Evolutionary conservation across 2,329 filamentous ascomycete genomes (phyloP).

Genomic region (Pseudocercospora crystallina): DNA sequence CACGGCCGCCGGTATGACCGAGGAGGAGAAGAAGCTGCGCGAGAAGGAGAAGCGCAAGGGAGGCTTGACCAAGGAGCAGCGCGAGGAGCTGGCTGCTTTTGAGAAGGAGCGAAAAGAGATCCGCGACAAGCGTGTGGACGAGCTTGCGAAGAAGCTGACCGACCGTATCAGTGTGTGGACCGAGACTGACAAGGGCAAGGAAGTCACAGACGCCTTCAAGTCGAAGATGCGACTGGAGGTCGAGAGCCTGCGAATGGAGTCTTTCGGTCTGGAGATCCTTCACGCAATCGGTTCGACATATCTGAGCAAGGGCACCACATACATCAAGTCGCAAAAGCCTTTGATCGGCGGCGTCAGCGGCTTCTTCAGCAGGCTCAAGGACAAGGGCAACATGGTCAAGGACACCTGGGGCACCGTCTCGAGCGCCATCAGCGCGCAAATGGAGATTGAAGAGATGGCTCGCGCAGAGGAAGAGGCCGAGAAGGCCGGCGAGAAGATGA

Average conservation of each 20-base stretch:
- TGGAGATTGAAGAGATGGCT: slow-evolving; percentile 99
- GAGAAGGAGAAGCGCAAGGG: slow-evolving; percentile 89
- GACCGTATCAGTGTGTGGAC: slow-evolving; percentile 94
- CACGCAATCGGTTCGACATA: slow-evolving; percentile 94
- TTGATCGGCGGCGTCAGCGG: slow-evolving; percentile 78
- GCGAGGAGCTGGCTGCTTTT: slow-evolving; percentile 84
- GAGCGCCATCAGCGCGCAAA: slow-evolving; percentile 92
- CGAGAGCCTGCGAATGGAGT: slow-evolving; percentile 99
- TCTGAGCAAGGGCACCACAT: slow-evolving; percentile 77
- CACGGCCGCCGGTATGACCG: slow-evolving; percentile 63
- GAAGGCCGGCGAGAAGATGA: slow-evolving; percentile 94
- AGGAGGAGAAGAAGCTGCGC: slow-evolving; percentile 72
- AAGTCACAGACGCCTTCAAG: slow-evolving; percentile 86
- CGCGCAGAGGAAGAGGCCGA: slow-evolving; percentile 91
- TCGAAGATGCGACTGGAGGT: slow-evolving; percentile 93
- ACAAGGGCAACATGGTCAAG: slow-evolving; percentile 95
- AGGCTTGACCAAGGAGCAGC: slow-evolving; percentile 84
- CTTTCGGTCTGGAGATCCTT: slow-evolving; percentile 91
- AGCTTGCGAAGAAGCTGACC: slow-evolving; percentile 77
- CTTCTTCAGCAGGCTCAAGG: slow-evolving; percentile 90
- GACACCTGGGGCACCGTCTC: slow-evolving; percentile 98
- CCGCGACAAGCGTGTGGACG: slow-evolving; percentile 86
- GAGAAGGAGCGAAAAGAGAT: slow-evolving; percentile 81
- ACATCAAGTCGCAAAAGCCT: slow-evolving; percentile 95
- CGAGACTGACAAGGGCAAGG: slow-evolving; percentile 84